phyloP scores from a whole-genome alignment of 345 rosid genomes.

The Euphorbia pulcherrima region DNA sequence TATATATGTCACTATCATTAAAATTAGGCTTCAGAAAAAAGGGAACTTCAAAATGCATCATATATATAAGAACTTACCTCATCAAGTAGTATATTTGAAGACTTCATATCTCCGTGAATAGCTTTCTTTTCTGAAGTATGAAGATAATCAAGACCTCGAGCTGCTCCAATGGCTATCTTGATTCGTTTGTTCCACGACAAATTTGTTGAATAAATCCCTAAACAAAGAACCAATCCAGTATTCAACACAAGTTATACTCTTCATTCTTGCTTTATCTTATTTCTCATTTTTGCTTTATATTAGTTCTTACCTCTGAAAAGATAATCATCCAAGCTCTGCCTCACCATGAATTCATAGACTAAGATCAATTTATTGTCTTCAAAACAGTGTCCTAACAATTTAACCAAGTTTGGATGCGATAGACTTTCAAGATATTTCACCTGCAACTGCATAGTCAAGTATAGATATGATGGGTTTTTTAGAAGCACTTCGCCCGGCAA shows the following conservation, averaged over 20 bases:
- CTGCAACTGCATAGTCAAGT: slow-evolving; percentile 76
- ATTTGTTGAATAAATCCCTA: slow-evolving; percentile 41
- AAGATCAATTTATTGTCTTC: slow-evolving; percentile 68
- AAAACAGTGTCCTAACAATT: slow-evolving; percentile 70
- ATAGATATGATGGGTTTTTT: too few species aligned
- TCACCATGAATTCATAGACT: slow-evolving; percentile 77
- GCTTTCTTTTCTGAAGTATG: slow-evolving; percentile 67
- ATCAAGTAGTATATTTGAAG: slow-evolving; percentile 75
- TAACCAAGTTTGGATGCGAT: slow-evolving; percentile 78
- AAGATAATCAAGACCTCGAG: slow-evolving; percentile 66
- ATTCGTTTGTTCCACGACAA: slow-evolving; percentile 73
- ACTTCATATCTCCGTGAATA: slow-evolving; percentile 78
- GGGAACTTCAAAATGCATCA: too few species aligned
- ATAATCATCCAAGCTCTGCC: slow-evolving; percentile 75
- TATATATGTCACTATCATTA: too few species aligned
- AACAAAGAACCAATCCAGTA: slow-evolving; percentile 1
- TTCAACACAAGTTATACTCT: slow-evolving; percentile 5
- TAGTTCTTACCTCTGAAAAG: slow-evolving; percentile 66
- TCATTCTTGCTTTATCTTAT: neutral
- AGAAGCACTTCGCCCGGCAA: neutral
- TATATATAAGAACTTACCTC: slow-evolving; percentile 40
- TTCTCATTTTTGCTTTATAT: neutral
- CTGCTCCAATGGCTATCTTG: slow-evolving; percentile 72
- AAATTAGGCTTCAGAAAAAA: too few species aligned
- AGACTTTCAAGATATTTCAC: slow-evolving; percentile 76